Evolutionary conservation across 2,329 filamentous ascomycete genomes (phyloP).

Genomic region (Aspergillus nomiae): DNA sequence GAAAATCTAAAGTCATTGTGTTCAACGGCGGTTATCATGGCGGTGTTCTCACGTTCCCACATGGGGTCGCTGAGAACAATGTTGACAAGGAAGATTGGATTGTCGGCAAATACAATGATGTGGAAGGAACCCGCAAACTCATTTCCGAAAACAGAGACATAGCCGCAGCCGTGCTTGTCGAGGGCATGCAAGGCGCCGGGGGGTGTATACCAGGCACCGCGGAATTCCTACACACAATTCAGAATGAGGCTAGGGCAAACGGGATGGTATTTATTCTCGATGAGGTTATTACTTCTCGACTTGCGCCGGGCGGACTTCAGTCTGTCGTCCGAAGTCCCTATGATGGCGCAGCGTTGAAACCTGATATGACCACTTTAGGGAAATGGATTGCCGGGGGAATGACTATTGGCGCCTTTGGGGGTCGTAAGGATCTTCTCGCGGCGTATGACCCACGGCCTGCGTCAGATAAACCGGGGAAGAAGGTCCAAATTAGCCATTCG

Average conservation of each 20-base stretch:
- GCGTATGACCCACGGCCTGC: conserved; percentile 53
- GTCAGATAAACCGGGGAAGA: not conserved
- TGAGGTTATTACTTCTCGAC: conserved; percentile 70
- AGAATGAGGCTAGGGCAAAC: conserved; percentile 49
- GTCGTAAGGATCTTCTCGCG: conserved; percentile 59
- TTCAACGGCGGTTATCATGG: conserved; percentile 59
- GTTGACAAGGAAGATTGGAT: conserved; percentile 59
- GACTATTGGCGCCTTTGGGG: conserved; percentile 68
- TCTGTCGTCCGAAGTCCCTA: conserved; percentile 22
- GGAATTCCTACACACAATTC: conserved; percentile 58
- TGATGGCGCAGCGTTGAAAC: conserved; percentile 41
- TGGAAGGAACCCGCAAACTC: conserved; percentile 43
- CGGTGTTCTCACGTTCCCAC: conserved; percentile 53
- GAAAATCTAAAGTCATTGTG: conserved; percentile 43
- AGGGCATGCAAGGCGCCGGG: conserved; percentile 66
- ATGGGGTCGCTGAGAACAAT: conserved; percentile 32
- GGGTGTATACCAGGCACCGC: conserved; percentile 56
- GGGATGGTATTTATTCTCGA: conserved; percentile 67
- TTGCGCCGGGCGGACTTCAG: conserved; percentile 55
- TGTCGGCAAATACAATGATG: conserved; percentile 64
- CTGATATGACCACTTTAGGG: conserved; percentile 66
- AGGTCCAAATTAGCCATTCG: conserved; percentile 47
- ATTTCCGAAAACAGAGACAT: conserved; percentile 40
- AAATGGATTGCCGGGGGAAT: conserved; percentile 70
- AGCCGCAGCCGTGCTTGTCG: conserved; percentile 66